A percentile compares a stretch with the other conserved stretches of the same genome.
These are phyloP conservation scores for Cladosporium cucumerinum DNA, from an alignment of 2,329 filamentous ascomycete genomes.

Conservation along the genomic window DNA sequence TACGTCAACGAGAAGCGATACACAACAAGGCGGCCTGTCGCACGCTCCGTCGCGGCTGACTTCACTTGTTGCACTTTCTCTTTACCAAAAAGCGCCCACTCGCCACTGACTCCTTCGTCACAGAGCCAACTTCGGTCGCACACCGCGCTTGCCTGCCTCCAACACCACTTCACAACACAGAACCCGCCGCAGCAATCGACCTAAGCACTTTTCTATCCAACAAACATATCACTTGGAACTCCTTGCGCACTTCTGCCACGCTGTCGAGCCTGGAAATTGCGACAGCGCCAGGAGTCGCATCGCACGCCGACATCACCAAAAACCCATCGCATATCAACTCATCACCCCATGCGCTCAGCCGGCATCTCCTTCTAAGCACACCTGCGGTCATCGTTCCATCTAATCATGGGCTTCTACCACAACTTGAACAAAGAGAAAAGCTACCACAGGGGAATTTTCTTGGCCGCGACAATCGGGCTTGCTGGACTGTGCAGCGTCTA, in stretches of 20 bases:
- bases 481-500: conserved; percentile 37
- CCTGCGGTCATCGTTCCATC: neutral
- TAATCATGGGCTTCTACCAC: conserved; percentile 27
- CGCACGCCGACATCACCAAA: neutral
- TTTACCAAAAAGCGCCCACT: neutral
- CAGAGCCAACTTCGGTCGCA: neutral
- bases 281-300: neutral
- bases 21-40: neutral
- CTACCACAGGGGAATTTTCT: conserved; percentile 34
- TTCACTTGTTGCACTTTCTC: neutral
- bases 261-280: neutral
- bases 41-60: neutral
- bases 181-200: neutral
- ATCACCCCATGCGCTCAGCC: neutral
- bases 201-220: neutral
- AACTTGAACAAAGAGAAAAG: conserved; percentile 32
- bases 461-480: conserved; percentile 28
- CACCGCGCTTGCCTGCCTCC: conserved; percentile 1
- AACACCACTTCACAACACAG: neutral
- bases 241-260: neutral
- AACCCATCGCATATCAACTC: neutral
- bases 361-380: neutral
- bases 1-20: neutral
- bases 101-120: neutral
- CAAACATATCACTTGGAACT: neutral